Base-by-base conservation (phyloP, 2,329 filamentous ascomycete genomes). In the Calonectria hawksworthii region DNA sequence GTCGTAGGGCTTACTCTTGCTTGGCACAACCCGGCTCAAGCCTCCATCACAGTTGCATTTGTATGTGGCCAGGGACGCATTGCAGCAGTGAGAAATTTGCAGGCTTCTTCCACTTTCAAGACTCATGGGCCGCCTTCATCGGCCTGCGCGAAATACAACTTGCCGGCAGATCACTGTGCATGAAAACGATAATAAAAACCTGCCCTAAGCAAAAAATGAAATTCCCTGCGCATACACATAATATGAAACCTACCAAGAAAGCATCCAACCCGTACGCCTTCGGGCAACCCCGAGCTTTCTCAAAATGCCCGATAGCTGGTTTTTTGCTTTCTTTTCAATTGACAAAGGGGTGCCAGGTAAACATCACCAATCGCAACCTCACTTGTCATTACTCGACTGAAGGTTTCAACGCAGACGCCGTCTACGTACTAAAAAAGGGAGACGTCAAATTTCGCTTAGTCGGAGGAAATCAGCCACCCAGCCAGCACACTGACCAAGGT, bases 361-460 rank as follows among this genome's bases (percentile, higher is more conserved):
- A 28, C 14, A 41, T 63, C 23, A 38, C 23, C 36, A 41, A 23
- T 63, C 34, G 23, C n/a, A 36, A 26, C 56, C 34, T 23, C 9
- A 47, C 21, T 23, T 10, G 18, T 47, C 44, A 1, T n/a, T 47
- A 23, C 44, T 47, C n/a, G n/a, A 61, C n/a, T 38, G 34, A 64
- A 64, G 26, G 61, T 64, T 44, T 26, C 61, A 13, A 52, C 23
- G 30, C 14, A 10, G 51, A 23, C 36, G 38, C 36, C 21, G 67
- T 44, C 56, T 23, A 41, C 9, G 56, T 36, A 56, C 47, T 52
- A 78, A 79, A 74, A 52, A 63, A 70, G 75, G 71, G 65, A 32
- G 47, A 23, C 36, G 41, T 61, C 73, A 75, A 80, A 80, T 80
- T 64, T 80, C 79, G 79, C 79, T 80, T 80, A 74, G 50, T 76